Evolutionary conservation across 352 stramenopile species (phyloP), one percentile per base, ranked within the genome.

Genomic region (Globisporangium paroecandrum): DNA sequence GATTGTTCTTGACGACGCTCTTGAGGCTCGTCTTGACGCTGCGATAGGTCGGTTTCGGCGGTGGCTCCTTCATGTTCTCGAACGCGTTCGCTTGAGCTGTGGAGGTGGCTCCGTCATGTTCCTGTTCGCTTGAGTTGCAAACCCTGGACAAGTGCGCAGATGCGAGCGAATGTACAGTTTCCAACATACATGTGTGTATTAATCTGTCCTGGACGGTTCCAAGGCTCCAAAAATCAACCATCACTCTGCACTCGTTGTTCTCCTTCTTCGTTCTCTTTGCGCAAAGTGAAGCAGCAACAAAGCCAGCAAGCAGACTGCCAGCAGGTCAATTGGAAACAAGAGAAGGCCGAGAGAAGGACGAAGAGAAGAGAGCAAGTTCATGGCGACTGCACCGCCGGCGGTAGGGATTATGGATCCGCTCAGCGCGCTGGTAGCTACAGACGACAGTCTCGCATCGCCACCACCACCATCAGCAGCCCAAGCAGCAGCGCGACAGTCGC

Each of bases 251-350:
- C 5, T 51, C 18, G 10, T 56, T 34, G 51, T 34, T 34, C 51
- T 57, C 18, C 43, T 51, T 51, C 43, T 29, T 27, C 22, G 10
- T 29, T 56, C 53, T 20, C 10, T 58, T 36, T 58, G 27, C 24
- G 7, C 25, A 58, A 58, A 58, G 53, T 58, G 53, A 41, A 58
- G 53, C 24, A 38, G 25, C 8, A 58, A 34, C 24, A 29, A 56
- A 58, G 24, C 24, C 24, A 58, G 25, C 41, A 24, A 58, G 25
- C 41, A 24, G 43, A 51, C 29, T 7, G 5, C 1, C 29, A 32
- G 29, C 29, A 20, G 20, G 18, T 51, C 18, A 22, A 49, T 49
- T n/a, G 15, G 15, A 49, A 49, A 49, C 43, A 12, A 10, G 43
- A 24, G 25, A 34, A 58, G 24, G 0, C 24, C 49, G 49, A 27